Conservation (phyloP, 768 basidiomycete genomes). For the Serpula lacrymans region DNA sequence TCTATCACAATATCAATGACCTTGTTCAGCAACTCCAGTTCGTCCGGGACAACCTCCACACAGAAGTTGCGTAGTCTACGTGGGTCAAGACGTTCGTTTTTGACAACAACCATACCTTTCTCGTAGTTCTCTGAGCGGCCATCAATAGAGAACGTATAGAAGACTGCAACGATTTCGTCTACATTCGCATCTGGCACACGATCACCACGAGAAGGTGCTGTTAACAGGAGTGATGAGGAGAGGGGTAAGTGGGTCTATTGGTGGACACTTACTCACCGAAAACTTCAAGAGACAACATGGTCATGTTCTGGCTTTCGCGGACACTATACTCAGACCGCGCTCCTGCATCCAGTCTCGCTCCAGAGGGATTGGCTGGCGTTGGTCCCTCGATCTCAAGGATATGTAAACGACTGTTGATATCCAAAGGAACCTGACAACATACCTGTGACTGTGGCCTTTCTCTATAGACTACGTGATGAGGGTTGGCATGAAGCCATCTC, state of each 20-base stretch:
- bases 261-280: slow-evolving; percentile 58
- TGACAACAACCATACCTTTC: slow-evolving; percentile 55
- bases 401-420: background rate
- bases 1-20: slow-evolving; percentile 69
- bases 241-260: background rate
- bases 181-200: slow-evolving; percentile 62
- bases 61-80: slow-evolving; percentile 41
- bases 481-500: slow-evolving; percentile 45
- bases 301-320: slow-evolving; percentile 72
- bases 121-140: slow-evolving; percentile 24
- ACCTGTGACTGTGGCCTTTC: slow-evolving; percentile 51
- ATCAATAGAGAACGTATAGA: slow-evolving; percentile 64
- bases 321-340: slow-evolving; percentile 35
- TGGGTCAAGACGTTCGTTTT: slow-evolving; percentile 34
- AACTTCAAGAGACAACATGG: slow-evolving; percentile 77
- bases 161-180: slow-evolving; percentile 57
- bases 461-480: slow-evolving; percentile 12
- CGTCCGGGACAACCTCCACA: slow-evolving; percentile 56
- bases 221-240: background rate
- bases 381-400: slow-evolving; percentile 60
- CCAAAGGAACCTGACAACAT: slow-evolving; percentile 5
- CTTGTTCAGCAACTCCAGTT: slow-evolving; percentile 79
- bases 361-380: slow-evolving; percentile 72
- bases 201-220: slow-evolving; percentile 59
- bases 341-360: slow-evolving; percentile 56